Conservation (phyloP, 169 alveolate genomes). For the Theileria equi region DNA sequence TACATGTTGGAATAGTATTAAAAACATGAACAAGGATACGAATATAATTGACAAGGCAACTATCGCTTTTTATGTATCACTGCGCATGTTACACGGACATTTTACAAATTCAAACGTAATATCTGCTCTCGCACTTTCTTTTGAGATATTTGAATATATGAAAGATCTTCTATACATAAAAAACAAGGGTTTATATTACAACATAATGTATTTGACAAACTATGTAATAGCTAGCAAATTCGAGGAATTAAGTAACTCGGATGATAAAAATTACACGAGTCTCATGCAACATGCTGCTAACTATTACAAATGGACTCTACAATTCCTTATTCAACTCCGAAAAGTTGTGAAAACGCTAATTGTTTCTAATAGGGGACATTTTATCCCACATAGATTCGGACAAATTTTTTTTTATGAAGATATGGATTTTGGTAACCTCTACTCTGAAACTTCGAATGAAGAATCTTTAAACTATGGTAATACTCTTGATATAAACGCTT, state of each 20-base stretch:
- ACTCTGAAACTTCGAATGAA: not conserved
- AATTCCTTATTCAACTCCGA: conserved; percentile 15
- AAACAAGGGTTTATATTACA: conserved; percentile 33
- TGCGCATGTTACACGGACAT: conserved; percentile 25
- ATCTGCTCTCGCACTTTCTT: conserved; percentile 16
- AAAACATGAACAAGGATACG: conserved; percentile 7
- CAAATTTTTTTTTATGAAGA: conserved; percentile 29
- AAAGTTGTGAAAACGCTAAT: not conserved
- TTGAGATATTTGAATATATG: conserved; percentile 29
- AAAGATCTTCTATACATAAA: not conserved
- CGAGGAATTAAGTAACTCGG: conserved; percentile 12
- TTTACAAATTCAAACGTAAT: conserved; percentile 15
- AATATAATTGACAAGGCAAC: conserved; percentile 20
- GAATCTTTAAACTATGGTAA: no score
- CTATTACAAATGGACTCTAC: conserved; percentile 52
- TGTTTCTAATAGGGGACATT: not conserved
- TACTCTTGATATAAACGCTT: not conserved
- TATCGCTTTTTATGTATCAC: conserved; percentile 32
- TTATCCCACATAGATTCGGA: conserved; percentile 9
- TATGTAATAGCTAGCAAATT: conserved; percentile 41
- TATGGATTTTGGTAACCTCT: conserved; percentile 20
- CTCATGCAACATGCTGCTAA: conserved; percentile 28
- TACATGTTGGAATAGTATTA: conserved; percentile 28
- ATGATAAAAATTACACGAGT: conserved; percentile 18
- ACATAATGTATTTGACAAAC: conserved; percentile 23